Base-by-base conservation (phyloP, 2,329 filamentous ascomycete genomes). In the Achaetomium macrosporum region DNA sequence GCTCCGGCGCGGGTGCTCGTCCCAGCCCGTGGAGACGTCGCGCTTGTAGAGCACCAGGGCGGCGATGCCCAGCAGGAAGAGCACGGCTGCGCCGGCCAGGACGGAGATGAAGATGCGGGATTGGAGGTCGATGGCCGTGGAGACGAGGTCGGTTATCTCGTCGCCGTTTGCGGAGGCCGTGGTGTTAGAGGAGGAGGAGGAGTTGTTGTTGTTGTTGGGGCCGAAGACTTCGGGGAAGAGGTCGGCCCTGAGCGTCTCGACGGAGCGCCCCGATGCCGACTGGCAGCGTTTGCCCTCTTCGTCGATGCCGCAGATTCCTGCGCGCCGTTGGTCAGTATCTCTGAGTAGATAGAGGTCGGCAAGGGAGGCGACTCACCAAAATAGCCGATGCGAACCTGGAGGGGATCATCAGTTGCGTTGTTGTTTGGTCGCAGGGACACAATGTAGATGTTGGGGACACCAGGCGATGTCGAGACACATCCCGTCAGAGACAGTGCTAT, bases 361-460 rank as follows among this genome's bases (percentile, higher is more conserved):
- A 25, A 20, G 2, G 30, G 31, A 17, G 17, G n/a, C 15, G 15
- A n/a, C 43, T 20, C 10, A 45, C 43, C 63, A 19, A 58, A 63
- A 55, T 62, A 65, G 43, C 61, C 61, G 17, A 65, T 49, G 40
- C 63, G 62, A 44, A 64, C 54, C 19, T 59, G 47, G 10, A 58
- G 25, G 25, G 57, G 44, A 12, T 29, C 15, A 19, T 35, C 30
- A 12, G 55, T 56, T 20, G 43, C 48, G 49, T 58, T 60, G 42
- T 37, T 53, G 47, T 57, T 51, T 39, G 59, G 42, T 2, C 47
- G 45, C 17, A 64, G 53, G 5, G 57, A 57, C 47, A 64, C 59
- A 49, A 64, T 30, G 57, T 61, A 65, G 40, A 65, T 59, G 33
- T 57, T 51, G 16, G 62, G 62, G 35, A 65, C 57, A 1, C 43